Base-by-base conservation (phyloP, 106 monocot species). In the Apostasia ramifera region DNA sequence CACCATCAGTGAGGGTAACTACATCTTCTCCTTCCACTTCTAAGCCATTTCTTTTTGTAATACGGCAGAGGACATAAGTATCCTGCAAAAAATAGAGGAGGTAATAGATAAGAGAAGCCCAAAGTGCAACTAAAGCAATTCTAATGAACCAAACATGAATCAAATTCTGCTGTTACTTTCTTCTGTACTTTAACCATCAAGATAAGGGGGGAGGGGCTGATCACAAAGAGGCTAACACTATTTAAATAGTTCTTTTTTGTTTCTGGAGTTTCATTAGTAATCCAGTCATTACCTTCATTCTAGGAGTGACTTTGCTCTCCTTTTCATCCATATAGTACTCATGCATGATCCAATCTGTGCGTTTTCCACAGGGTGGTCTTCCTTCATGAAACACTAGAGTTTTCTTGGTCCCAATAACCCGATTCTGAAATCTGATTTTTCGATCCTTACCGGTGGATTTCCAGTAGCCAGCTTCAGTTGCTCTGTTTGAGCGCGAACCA, bases 311-410 rank as follows among this genome's bases (percentile, higher is more conserved):
- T 78, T 71, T 82, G 59, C 69, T 84, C 47, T 93, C 81, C 47
- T 68, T 83, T 40, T 89, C 86, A 72, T 84, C 65, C 57, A 89
- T 65, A 71, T 80, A 73, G 62, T 80, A 93, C 59, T 93, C 93
- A 73, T 93, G 93, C 93, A 93, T 93, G 48, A 89, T 93, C 93
- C 93, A 93, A 68, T 89, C 89, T 6, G 86, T 80, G 49, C 86
- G 83, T 62, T 75, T 84, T 73, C 93, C 93, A 76, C 38, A 4
- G 55, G 93, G 93, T 72, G 93, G 93, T 26, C 88, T 76, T 2
- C 93, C 93, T 76, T 83, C 26, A 74, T 93, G 89, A 50, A 93
- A 93, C 66, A 93, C 93, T 73, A 89, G 75, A 14, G 93, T 93
- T 63, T 93, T 93, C 77, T 89, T 93, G 13, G 86, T 89, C 69